phyloP scores from a whole-genome alignment of 306 rosid species.

The Castanopsis chinensis region DNA sequence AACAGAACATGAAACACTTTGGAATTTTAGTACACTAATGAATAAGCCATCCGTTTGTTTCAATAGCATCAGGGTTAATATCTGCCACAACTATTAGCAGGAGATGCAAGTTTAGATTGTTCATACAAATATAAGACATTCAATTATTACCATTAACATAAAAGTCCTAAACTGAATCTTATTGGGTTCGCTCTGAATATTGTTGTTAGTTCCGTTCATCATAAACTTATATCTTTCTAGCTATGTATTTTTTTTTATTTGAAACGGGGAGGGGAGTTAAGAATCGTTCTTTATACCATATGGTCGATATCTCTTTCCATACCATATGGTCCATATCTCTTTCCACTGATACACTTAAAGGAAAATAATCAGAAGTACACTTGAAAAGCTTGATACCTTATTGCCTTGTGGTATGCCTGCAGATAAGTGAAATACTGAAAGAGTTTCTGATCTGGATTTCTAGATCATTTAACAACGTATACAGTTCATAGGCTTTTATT shows the following conservation, averaged over 20 bases:
- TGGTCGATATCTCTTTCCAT: too few relatives aligned
- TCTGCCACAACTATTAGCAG: background rate
- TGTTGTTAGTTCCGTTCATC: background rate
- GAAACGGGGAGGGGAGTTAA: background rate
- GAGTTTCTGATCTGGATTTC: background rate
- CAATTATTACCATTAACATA: background rate
- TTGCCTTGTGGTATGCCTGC: background rate
- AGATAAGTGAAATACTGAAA: background rate
- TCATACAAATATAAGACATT: background rate
- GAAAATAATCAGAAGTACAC: too few relatives aligned
- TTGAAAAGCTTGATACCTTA: background rate
- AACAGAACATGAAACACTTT: background rate
- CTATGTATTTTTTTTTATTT: background rate
- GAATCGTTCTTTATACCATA: too few relatives aligned
- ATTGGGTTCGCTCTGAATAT: background rate
- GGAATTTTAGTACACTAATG: background rate
- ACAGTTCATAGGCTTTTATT: background rate
- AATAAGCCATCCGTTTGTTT: too few relatives aligned
- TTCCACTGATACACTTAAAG: too few relatives aligned
- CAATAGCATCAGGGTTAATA: background rate
- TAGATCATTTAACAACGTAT: background rate
- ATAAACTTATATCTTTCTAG: background rate
- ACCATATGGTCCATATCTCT: too few relatives aligned
- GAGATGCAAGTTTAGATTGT: background rate
- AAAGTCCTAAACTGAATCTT: background rate